A percentile compares a stretch with the other conserved stretches of the same genome.
Conservation (phyloP, 1,284 basidiomycete genomes). For the Kalmanozyma brasiliensis region DNA sequence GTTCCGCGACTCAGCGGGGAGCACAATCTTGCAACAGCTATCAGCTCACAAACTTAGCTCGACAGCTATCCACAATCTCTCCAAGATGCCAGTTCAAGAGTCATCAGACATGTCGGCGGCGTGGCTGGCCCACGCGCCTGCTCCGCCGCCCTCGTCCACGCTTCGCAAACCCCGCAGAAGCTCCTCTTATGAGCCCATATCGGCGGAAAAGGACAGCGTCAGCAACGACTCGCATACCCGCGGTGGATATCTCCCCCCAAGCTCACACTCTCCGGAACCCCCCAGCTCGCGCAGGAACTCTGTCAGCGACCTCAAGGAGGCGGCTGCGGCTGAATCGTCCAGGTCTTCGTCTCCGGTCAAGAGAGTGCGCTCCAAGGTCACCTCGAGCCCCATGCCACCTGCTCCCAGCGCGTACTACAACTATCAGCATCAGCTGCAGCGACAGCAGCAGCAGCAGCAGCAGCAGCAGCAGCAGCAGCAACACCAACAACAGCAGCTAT, state of each 20-base stretch:
- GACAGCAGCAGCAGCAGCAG: slow-evolving; percentile 30
- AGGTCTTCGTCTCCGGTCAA: slow-evolving; percentile 24
- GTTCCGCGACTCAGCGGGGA: too few species aligned
- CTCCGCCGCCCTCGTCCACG: slow-evolving; percentile 41
- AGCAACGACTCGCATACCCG: slow-evolving; percentile 39
- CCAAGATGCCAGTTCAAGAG: slow-evolving; percentile 36
- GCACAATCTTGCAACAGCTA: too few species aligned
- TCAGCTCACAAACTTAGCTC: too few species aligned
- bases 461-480: slow-evolving; percentile 28
- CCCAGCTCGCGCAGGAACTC: slow-evolving; percentile 24
- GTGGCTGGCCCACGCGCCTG: slow-evolving; percentile 57
- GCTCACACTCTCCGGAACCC: slow-evolving; percentile 55
- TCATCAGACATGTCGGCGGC: slow-evolving; percentile 46
- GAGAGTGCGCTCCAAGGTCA: slow-evolving; percentile 36
- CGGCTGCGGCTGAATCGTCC: slow-evolving; percentile 16
- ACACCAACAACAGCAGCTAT: slow-evolving; percentile 14
- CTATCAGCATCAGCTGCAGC: slow-evolving; percentile 48
- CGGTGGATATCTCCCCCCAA: slow-evolving; percentile 53
- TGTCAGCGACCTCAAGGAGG: slow-evolving; percentile 23
- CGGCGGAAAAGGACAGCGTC: slow-evolving; percentile 14
- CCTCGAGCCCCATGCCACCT: slow-evolving; percentile 32
- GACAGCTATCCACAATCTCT: too few species aligned
- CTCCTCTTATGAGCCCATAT: slow-evolving; percentile 44
- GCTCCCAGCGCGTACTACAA: slow-evolving; percentile 47
- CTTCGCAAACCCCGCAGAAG: slow-evolving; percentile 40